phyloP scores from a whole-genome alignment of 176 grass and related monocot species.

The Zoysia pacifica region DNA sequence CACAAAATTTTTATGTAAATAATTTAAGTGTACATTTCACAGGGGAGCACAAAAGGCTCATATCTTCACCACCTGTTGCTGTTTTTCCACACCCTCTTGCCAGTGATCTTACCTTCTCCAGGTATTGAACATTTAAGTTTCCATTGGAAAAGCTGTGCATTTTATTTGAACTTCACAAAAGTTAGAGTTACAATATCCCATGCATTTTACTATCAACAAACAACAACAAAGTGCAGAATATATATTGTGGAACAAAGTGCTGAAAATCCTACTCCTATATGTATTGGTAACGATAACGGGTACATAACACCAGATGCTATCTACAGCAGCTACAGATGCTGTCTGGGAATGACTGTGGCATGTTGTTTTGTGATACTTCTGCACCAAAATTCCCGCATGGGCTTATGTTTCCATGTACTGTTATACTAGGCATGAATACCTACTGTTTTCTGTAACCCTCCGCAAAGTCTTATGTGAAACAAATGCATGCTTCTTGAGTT shows the following conservation, averaged over 20 bases:
- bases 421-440: background rate
- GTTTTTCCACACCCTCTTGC: constrained; percentile 97
- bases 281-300: background rate
- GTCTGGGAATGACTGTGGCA: background rate
- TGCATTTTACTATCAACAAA: background rate
- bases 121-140: constrained; percentile 50
- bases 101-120: constrained; percentile 96
- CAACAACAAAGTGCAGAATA: background rate
- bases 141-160: constrained; percentile 20
- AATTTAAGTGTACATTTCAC: constrained; percentile 43
- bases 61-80: constrained; percentile 95
- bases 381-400: background rate
- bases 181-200: background rate
- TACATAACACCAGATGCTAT: background rate
- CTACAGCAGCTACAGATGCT: background rate
- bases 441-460: background rate
- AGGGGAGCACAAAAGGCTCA: constrained; percentile 98
- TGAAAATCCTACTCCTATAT: background rate
- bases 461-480: constrained; percentile 1
- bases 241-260: background rate
- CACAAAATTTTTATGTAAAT: background rate
- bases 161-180: background rate
- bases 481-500: constrained; percentile 11
- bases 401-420: background rate
- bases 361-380: background rate